These are phyloP conservation scores for Cladosporium sp. DNA, from an alignment of 2,329 filamentous ascomycete species.

Conservation along the genomic window DNA sequence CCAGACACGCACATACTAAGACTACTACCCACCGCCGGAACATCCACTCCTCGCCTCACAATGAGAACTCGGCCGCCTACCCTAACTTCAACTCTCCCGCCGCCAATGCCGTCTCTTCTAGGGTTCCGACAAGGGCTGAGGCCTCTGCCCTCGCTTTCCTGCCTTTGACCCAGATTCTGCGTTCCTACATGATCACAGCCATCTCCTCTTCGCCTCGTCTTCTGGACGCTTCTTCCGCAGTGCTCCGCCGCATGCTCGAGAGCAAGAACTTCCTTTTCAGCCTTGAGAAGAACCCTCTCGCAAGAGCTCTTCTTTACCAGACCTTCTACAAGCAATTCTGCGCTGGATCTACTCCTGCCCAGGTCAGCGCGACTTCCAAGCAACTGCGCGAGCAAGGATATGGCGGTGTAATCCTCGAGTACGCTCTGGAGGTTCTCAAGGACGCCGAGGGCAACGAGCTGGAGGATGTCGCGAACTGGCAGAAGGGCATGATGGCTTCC, in stretches of 20 bases:
- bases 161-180: constrained; percentile 62
- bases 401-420: constrained; percentile 77
- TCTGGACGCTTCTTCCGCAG: constrained; percentile 63
- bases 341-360: constrained; percentile 67
- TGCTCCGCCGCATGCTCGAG: constrained; percentile 67
- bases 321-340: constrained; percentile 93
- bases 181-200: constrained; percentile 64
- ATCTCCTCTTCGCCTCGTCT: constrained; percentile 68
- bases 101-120: background rate
- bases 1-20: constrained; percentile 8
- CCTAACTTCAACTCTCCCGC: constrained; percentile 9
- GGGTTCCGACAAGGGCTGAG: background rate
- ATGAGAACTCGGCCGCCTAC: constrained; percentile 10
- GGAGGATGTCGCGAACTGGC: constrained; percentile 67
- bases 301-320: constrained; percentile 67
- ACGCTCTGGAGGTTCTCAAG: constrained; percentile 72
- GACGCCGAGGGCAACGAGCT: constrained; percentile 50
- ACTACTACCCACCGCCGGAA: constrained; percentile 2
- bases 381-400: constrained; percentile 72
- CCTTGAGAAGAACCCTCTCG: constrained; percentile 69
- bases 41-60: constrained; percentile 12
- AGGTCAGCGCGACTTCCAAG: constrained; percentile 63
- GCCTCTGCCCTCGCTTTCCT: constrained; percentile 58
- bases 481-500: constrained; percentile 68
- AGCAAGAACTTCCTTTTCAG: constrained; percentile 63